Evolutionary conservation across 345 rosid species (phyloP).

Genomic region (Iberis pinnata): DNA sequence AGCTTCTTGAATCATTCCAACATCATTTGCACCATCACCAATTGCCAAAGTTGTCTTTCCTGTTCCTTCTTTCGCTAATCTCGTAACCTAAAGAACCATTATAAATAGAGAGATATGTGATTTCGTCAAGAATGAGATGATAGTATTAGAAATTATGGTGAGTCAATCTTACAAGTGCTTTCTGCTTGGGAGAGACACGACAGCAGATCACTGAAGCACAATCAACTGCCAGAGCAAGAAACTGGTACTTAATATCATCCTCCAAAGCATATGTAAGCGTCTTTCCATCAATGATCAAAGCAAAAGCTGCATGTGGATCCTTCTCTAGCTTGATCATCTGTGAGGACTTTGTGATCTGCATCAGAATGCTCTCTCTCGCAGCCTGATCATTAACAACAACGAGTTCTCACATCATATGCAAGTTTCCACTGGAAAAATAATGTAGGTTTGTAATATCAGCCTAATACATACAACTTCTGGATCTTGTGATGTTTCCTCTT

Average conservation of each 20-base stretch:
- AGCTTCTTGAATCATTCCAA: slow-evolving; percentile 94
- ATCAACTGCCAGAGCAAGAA: slow-evolving; percentile 57
- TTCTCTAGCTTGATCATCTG: slow-evolving; percentile 39
- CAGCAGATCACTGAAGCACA: slow-evolving; percentile 85
- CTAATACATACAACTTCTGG: slow-evolving; percentile 26
- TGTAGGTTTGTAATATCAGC: slow-evolving; percentile 18
- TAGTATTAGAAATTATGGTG: background rate
- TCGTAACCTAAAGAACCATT: slow-evolving; percentile 44
- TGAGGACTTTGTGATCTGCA: slow-evolving; percentile 41
- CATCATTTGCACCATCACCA: slow-evolving; percentile 89
- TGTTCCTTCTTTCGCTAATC: slow-evolving; percentile 58
- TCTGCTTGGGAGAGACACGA: slow-evolving; percentile 80
- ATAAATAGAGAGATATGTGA: background rate
- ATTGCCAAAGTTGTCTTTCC: slow-evolving; percentile 67
- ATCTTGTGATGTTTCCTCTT: slow-evolving; percentile 23
- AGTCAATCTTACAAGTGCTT: slow-evolving; percentile 49
- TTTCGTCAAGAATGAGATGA: background rate
- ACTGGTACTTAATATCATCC: slow-evolving; percentile 45
- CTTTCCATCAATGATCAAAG: slow-evolving; percentile 66
- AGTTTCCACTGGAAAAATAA: slow-evolving; percentile 5
- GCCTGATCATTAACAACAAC: slow-evolving; percentile 36
- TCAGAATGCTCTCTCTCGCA: slow-evolving; percentile 41
- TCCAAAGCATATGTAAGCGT: slow-evolving; percentile 49
- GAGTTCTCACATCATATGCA: slow-evolving; percentile 8
- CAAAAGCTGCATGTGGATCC: slow-evolving; percentile 45